Percentiles rank a stretch among this genome's conserved stretches.
These are phyloP conservation scores for Carex myosuroides DNA, from an alignment of 176 grass and related monocot species.

Conservation along the genomic window DNA sequence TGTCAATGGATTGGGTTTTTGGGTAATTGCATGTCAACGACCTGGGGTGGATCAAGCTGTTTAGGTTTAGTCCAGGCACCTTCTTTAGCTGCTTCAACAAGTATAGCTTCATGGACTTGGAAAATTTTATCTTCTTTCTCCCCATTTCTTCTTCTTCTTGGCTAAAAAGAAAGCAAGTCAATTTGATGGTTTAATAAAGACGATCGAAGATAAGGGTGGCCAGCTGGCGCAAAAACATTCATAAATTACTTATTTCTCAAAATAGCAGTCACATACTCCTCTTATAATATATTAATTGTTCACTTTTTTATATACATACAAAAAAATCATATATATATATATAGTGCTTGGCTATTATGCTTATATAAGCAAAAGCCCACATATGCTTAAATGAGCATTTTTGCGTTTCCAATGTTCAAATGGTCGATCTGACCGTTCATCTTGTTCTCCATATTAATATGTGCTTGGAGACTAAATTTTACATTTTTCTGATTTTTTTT, in stretches of 20 bases:
- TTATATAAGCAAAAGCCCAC: too few species aligned
- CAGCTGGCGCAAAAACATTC: background rate
- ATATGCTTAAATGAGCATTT: too few species aligned
- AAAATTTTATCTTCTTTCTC: constrained; percentile 39
- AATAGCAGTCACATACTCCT: background rate
- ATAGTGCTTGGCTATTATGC: too few species aligned
- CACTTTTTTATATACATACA: background rate
- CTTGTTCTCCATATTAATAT: too few species aligned
- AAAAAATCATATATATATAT: background rate
- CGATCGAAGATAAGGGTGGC: background rate
- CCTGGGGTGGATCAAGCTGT: constrained; percentile 11
- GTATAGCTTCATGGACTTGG: constrained; percentile 43
- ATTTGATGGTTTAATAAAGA: background rate
- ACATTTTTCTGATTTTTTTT: too few species aligned
- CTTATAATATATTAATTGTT: background rate
- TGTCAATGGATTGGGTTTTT: constrained; percentile 33
- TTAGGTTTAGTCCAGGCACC: constrained; percentile 35
- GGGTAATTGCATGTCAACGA: constrained; percentile 62
- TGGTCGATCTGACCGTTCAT: too few species aligned
- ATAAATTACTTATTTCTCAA: background rate
- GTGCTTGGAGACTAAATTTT: too few species aligned
- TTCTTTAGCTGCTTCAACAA: constrained; percentile 51
- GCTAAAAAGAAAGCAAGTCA: background rate
- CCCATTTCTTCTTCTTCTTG: background rate
- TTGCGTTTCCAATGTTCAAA: too few species aligned